Conservation (phyloP, 1,284 basidiomycete species). For the Heliocybe sulcata region DNA sequence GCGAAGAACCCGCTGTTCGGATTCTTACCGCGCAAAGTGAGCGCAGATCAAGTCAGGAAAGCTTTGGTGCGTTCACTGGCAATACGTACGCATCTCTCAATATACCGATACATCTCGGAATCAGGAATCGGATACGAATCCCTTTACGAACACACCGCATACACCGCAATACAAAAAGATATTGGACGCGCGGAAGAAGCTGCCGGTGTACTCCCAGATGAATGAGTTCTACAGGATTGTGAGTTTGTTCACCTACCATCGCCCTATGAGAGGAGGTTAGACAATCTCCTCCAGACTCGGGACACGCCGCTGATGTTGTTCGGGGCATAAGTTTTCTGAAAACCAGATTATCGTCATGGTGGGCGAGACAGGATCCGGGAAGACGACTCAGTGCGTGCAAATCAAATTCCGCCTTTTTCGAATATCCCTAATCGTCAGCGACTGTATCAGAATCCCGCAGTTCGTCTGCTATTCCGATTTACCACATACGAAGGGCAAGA, state of each 20-base stretch:
- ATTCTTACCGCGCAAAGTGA: background rate
- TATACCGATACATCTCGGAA: background rate
- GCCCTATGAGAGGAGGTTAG: conserved; percentile 24
- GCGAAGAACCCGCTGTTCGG: background rate
- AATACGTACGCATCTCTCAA: background rate
- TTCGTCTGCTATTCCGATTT: conserved; percentile 93
- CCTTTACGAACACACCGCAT: conserved; percentile 81
- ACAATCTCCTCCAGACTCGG: conserved; percentile 16
- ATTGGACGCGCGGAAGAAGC: conserved; percentile 74
- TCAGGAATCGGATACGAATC: conserved; percentile 54
- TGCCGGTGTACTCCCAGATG: conserved; percentile 95
- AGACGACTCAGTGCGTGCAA: conserved; percentile 85
- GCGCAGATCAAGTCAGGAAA: background rate
- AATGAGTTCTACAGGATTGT: conserved; percentile 83
- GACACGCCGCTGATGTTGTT: conserved; percentile 11
- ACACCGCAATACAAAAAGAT: conserved; percentile 85
- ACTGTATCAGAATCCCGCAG: conserved; percentile 67
- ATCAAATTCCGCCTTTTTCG: background rate
- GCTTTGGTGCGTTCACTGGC: background rate
- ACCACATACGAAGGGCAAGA: conserved; percentile 80
- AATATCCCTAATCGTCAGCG: background rate
- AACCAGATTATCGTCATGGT: conserved; percentile 95
- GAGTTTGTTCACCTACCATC: conserved; percentile 22
- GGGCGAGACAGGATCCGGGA: conserved; percentile 97
- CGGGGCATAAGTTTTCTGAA: conserved; percentile 56